These are phyloP conservation scores for Apiospora aurea DNA, from an alignment of 2,329 filamentous ascomycete genomes.

Conservation along the genomic window DNA sequence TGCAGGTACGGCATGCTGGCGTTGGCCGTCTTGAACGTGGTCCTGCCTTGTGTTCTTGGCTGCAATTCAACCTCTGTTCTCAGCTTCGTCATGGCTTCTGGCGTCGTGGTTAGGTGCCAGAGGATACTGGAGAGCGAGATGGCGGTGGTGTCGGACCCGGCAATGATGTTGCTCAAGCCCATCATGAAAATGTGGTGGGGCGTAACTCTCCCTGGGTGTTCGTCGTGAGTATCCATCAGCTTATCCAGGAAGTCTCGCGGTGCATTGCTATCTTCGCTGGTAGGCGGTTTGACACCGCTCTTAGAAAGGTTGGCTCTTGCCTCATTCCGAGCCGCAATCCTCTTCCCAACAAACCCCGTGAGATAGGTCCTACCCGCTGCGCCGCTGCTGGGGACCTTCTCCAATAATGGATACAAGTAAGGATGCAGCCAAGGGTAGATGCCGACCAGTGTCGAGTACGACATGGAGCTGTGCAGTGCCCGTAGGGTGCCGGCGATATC, in stretches of 20 bases:
- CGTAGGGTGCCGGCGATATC: constrained; percentile 29
- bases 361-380: not conserved
- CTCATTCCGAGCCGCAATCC: not conserved
- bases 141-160: constrained; percentile 47
- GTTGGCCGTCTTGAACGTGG: not conserved
- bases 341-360: not conserved
- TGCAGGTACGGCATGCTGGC: constrained; percentile 11
- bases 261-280: not conserved
- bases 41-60: not conserved
- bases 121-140: constrained; percentile 42
- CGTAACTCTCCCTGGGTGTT: not conserved
- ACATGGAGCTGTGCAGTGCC: not conserved
- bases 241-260: not conserved
- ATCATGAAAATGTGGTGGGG: not conserved
- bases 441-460: not conserved
- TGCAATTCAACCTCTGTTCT: constrained; percentile 45
- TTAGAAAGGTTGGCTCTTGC: not conserved
- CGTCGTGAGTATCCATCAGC: not conserved
- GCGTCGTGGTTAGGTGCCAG: constrained; percentile 39
- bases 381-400: not conserved
- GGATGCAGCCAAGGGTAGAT: not conserved
- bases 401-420: not conserved
- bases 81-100: constrained; percentile 42
- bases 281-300: too few species aligned
- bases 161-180: constrained; percentile 38